Evolutionary conservation across 805 yeast species (phyloP).

Genomic region (Phaffomyces thermotolerans): DNA sequence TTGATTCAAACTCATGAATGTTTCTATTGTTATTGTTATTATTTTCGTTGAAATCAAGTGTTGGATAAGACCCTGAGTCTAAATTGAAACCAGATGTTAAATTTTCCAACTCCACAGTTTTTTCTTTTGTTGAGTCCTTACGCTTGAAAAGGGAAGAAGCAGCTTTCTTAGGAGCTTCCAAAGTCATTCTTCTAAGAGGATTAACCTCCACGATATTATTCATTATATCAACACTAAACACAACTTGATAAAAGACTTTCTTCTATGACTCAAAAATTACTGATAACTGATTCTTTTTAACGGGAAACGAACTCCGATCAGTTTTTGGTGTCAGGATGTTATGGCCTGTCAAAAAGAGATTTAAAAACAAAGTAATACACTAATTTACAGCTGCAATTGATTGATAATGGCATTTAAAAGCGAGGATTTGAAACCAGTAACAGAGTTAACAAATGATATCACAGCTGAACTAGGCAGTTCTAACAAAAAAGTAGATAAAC

Average conservation of each 20-base stretch:
- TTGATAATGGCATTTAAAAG: constrained; percentile 1
- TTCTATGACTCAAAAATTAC: too few species aligned
- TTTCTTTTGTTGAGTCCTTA: background rate
- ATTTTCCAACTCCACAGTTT: background rate
- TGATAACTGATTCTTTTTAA: too few species aligned
- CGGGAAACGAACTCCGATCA: too few species aligned
- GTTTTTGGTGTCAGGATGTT: too few species aligned
- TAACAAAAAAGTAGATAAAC: constrained; percentile 8
- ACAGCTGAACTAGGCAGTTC: constrained; percentile 11
- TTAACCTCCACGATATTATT: too few species aligned
- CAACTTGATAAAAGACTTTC: too few species aligned
- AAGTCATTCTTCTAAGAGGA: background rate
- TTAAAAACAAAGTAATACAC: too few species aligned
- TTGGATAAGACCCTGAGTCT: background rate
- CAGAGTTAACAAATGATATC: constrained; percentile 10
- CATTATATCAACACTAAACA: too few species aligned
- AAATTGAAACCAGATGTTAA: background rate
- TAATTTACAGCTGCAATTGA: too few species aligned
- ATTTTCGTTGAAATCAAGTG: background rate
- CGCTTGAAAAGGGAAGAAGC: background rate
- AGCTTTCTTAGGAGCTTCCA: background rate
- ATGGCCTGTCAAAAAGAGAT: too few species aligned
- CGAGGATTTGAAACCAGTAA: constrained; percentile 18
- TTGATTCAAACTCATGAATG: background rate
- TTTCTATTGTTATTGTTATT: background rate